Base-by-base conservation (phyloP, 176 grass and related monocot species). In the Rhipidocladum racemiflorum region DNA sequence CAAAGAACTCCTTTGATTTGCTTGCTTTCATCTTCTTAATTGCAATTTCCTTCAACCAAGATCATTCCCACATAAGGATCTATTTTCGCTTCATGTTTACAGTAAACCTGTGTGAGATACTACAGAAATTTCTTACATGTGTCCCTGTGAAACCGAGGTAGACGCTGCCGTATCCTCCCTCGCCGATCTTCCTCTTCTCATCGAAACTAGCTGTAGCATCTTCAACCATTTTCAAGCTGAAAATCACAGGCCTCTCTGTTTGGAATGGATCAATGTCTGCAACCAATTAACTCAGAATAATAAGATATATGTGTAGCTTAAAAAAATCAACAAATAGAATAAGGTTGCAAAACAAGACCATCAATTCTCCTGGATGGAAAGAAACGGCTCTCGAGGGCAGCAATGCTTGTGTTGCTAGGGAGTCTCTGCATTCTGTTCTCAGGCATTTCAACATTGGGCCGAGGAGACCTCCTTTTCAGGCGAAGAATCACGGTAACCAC, bases 21-120 rank as follows among this genome's bases (percentile, higher is more conserved):
- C 80, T 91, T 56, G 81, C 87, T 79, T 84, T 94, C 89, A 94
- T 94, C 86, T 89, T 94, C 68, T 94, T 94, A 42, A 94, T 63
- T 28, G 92, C 89, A 45, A 89, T 88, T 86, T 94, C 89, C 89
- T 94, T 57, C 32, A 4, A 77, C 4, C 6, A 76, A 71, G 40
- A 25, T 65, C 28, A 64, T 40, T 40, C 40, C 13, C 57, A 65
- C 51, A 35, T 77, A 74, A 75, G 44, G 34, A 60, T 71, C 3
- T 45, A 27, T 65, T 75, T 18, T 43, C 53, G 9, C 34, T 40
- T 77, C 60, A 28, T 16, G 55, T 56, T 83, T 87, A 74, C 39
- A 54, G 24, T 83, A 74, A 78, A 62, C 61, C 25, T 13, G 3
- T 2, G 51, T 8, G 63, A 42, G 23, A 53, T 50, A 18, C 8